phyloP scores from a whole-genome alignment of 805 yeast genomes.

The Candida koratica region DNA sequence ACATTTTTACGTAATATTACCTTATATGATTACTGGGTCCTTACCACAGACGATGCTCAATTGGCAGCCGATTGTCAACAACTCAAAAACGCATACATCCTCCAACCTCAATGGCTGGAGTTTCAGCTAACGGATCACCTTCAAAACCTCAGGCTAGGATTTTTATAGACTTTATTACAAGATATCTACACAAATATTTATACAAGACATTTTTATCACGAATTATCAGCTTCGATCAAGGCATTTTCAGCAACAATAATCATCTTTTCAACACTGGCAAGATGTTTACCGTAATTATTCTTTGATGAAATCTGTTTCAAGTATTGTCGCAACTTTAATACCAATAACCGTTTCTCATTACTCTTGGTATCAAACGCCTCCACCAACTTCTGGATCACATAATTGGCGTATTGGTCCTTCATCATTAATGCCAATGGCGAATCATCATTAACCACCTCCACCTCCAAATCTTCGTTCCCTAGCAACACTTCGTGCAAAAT shows the following conservation, averaged over 20 bases:
- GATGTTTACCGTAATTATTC: slow-evolving; percentile 72
- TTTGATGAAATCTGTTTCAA: slow-evolving; percentile 64
- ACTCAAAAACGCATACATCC: not conserved
- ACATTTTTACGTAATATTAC: slow-evolving; percentile 33
- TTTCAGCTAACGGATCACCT: too few relatives aligned
- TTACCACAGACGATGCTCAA: slow-evolving; percentile 7
- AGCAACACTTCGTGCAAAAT: slow-evolving; percentile 66
- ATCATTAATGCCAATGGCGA: slow-evolving; percentile 85
- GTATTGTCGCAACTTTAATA: slow-evolving; percentile 73
- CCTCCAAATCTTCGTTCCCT: slow-evolving; percentile 44
- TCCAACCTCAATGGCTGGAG: too few relatives aligned
- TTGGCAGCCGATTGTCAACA: slow-evolving; percentile 5
- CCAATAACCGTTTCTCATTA: slow-evolving; percentile 63
- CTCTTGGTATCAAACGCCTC: slow-evolving; percentile 65
- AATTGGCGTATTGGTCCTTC: slow-evolving; percentile 97
- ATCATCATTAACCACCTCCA: slow-evolving; percentile 52
- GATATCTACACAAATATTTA: slow-evolving; percentile 7
- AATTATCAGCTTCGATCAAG: slow-evolving; percentile 35
- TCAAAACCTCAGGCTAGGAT: not conserved
- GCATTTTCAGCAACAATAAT: slow-evolving; percentile 53
- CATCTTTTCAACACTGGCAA: slow-evolving; percentile 77
- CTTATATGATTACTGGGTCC: slow-evolving; percentile 30
- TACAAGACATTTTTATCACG: not conserved
- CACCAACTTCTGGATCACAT: slow-evolving; percentile 91
- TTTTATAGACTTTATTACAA: slow-evolving; percentile 4